A percentile compares a stretch with the other conserved stretches of the same genome.
These are phyloP conservation scores for Neophaeococcomyces aloes DNA, from an alignment of 2,329 filamentous ascomycete species.

Conservation along the genomic window DNA sequence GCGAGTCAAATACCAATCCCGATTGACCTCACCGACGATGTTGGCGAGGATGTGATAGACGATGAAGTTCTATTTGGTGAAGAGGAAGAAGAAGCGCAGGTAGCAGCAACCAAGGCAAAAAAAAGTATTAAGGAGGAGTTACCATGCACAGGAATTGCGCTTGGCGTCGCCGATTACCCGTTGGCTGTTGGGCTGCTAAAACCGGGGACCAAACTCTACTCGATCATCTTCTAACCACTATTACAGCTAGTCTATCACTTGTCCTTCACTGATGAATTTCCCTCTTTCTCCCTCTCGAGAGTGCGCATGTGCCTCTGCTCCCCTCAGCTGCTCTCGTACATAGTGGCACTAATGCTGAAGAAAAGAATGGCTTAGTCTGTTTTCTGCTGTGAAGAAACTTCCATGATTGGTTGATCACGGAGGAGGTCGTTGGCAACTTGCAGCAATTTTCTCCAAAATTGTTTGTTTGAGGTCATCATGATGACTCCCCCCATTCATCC, in stretches of 20 bases:
- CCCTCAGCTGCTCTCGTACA: not conserved
- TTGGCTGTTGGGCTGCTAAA: not conserved
- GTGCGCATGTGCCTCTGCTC: not conserved
- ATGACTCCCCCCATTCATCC: no score
- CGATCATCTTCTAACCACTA: not conserved
- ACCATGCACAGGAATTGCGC: not conserved
- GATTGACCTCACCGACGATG: conserved; percentile 6
- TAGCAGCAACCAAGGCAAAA: conserved; percentile 1
- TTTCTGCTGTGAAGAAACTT: not conserved
- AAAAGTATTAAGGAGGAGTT: conserved; percentile 2
- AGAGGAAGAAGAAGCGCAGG: conserved; percentile 5
- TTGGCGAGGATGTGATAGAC: conserved; percentile 2
- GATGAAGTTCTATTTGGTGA: conserved; percentile 4
- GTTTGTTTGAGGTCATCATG: conserved; percentile 6
- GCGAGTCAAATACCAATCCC: conserved; percentile 7
- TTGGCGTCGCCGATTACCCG: no score
- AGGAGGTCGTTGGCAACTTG: not conserved
- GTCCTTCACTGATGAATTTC: not conserved
- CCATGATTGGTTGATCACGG: not conserved
- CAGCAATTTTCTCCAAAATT: not conserved
- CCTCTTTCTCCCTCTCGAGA: not conserved
- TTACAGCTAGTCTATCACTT: not conserved
- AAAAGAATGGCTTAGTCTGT: not conserved
- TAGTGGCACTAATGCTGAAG: not conserved
- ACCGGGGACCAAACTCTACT: not conserved